phyloP scores from a whole-genome alignment of 352 stramenopile genomes.

The Phytopythium vexans region DNA sequence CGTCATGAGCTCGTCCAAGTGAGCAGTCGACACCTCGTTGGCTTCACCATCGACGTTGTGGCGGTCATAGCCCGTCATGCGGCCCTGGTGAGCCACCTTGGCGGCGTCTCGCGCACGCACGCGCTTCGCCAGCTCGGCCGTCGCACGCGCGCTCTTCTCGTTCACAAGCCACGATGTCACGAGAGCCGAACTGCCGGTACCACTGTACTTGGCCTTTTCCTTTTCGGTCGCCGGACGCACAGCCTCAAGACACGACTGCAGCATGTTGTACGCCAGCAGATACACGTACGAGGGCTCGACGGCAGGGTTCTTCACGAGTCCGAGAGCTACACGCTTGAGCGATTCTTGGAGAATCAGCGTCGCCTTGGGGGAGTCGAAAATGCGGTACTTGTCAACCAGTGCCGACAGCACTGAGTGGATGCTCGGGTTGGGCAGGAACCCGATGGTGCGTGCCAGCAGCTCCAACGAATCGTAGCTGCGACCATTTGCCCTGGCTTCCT shows the following conservation, averaged over 20 bases:
- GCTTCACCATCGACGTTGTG: conserved; percentile 24
- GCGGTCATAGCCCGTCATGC: conserved; percentile 78
- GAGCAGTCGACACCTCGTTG: conserved; percentile 37
- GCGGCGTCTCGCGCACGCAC: conserved; percentile 48
- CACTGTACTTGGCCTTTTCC: conserved; percentile 63
- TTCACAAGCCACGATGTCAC: conserved; percentile 76
- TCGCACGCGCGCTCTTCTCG: conserved; percentile 70
- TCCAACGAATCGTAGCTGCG: conserved; percentile 78
- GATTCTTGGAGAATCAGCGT: conserved; percentile 60
- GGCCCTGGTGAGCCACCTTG: conserved; percentile 23
- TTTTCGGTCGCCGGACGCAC: conserved; percentile 59
- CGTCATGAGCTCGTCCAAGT: conserved; percentile 84
- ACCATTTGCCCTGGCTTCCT: conserved; percentile 72
- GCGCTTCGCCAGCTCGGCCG: conserved; percentile 51
- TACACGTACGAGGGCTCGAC: conserved; percentile 85
- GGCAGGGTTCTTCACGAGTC: conserved; percentile 78
- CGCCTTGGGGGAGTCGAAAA: conserved; percentile 47
- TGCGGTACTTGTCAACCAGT: conserved; percentile 75
- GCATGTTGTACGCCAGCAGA: conserved; percentile 83
- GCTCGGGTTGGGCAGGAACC: conserved; percentile 82
- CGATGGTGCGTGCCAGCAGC: conserved; percentile 71
- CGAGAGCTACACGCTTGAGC: conserved; percentile 77
- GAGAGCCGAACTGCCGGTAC: conserved; percentile 23
- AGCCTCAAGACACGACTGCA: conserved; percentile 70
- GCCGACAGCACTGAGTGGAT: conserved; percentile 76